Conservation (phyloP, 2,329 filamentous ascomycete genomes). For the Penicillium sp. region DNA sequence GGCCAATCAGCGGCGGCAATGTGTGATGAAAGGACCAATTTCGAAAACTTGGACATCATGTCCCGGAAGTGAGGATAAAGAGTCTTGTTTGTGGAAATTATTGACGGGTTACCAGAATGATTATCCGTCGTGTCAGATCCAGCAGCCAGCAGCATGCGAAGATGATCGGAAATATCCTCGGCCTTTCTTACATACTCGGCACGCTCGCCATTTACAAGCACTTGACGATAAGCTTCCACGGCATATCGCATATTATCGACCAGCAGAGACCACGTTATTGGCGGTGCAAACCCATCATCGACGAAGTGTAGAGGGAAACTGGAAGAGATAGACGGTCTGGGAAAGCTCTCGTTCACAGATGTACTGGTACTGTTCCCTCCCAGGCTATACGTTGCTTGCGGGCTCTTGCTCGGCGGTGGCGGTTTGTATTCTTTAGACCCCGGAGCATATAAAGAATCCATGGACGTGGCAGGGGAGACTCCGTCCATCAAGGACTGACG, state of each 20-base stretch:
- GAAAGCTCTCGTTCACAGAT: conserved; percentile 54
- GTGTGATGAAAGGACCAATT: conserved; percentile 94
- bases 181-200: conserved; percentile 90
- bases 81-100: conserved; percentile 96
- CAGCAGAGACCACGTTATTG: conserved; percentile 83
- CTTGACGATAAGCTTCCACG: conserved; percentile 84
- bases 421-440: conserved; percentile 56
- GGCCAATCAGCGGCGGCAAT: conserved; percentile 97
- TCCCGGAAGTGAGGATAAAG: conserved; percentile 96
- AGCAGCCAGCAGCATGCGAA: conserved; percentile 88
- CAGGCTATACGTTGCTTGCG: conserved; percentile 32
- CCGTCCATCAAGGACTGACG: conserved; percentile 68
- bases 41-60: conserved; percentile 99
- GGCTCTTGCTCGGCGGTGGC: conserved; percentile 18
- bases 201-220: conserved; percentile 77
- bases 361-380: conserved; percentile 54
- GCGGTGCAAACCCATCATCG: conserved; percentile 77
- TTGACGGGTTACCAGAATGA: conserved; percentile 97
- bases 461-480: conserved; percentile 81
- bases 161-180: conserved; percentile 97
- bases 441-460: conserved; percentile 82
- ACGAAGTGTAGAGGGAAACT: conserved; percentile 79
- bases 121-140: conserved; percentile 98
- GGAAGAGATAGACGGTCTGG: conserved; percentile 45
- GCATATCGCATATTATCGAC: conserved; percentile 91